These are phyloP conservation scores for Phialophora expanda DNA, from an alignment of 2,329 filamentous ascomycete genomes.

Conservation along the genomic window DNA sequence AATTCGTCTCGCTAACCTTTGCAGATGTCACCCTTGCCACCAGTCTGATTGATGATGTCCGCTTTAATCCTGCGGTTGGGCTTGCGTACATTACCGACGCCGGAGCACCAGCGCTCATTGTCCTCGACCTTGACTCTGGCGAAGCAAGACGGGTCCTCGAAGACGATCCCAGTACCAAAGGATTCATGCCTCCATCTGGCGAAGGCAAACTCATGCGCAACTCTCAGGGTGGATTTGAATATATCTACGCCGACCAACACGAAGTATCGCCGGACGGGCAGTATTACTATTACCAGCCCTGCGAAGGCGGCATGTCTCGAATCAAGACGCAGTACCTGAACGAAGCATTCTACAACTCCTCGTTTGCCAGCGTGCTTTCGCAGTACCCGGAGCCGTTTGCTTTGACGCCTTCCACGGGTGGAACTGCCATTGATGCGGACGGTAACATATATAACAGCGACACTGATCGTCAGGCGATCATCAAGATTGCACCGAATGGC, in stretches of 20 bases:
- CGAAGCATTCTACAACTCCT: constrained; percentile 44
- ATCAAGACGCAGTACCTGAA: constrained; percentile 47
- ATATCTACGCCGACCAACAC: constrained; percentile 47
- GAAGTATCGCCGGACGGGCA: constrained; percentile 48
- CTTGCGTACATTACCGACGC: constrained; percentile 42
- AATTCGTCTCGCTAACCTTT: background rate
- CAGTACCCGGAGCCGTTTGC: constrained; percentile 43
- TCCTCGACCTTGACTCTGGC: constrained; percentile 42
- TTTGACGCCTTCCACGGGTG: constrained; percentile 46
- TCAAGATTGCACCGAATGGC: constrained; percentile 31
- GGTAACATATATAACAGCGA: constrained; percentile 49
- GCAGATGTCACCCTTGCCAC: constrained; percentile 32
- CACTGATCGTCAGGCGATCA: constrained; percentile 39
- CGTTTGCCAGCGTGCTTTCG: constrained; percentile 40
- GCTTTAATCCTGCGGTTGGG: constrained; percentile 41
- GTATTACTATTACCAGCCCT: constrained; percentile 48
- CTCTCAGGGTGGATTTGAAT: constrained; percentile 35
- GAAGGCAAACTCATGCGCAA: constrained; percentile 42
- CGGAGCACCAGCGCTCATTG: constrained; percentile 35
- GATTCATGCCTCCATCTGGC: constrained; percentile 42
- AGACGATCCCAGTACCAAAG: constrained; percentile 39
- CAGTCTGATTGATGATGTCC: constrained; percentile 47
- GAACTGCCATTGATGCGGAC: constrained; percentile 47
- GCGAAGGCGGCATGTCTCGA: constrained; percentile 45
- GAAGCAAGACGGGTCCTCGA: constrained; percentile 41